Conservation (phyloP, 2,329 filamentous ascomycete species). For the Apiospora phragmitis region DNA sequence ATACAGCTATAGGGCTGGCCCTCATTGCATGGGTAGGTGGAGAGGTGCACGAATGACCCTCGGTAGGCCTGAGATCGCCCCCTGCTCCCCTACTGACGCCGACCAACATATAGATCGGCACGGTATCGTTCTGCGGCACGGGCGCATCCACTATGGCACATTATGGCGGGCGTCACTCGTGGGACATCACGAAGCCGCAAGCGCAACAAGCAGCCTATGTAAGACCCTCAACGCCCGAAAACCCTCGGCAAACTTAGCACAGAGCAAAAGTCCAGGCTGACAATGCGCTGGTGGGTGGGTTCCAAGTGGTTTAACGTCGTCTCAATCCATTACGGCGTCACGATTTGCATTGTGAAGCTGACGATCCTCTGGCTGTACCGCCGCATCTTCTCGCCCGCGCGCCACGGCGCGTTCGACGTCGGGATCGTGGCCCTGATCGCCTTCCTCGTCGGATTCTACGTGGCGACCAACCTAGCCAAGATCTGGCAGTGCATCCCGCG, state of each 20-base stretch:
- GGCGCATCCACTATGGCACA: constrained; percentile 16
- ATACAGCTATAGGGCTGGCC: background rate
- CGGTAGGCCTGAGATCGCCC: too few species aligned
- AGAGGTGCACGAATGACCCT: background rate
- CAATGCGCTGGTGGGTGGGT: background rate
- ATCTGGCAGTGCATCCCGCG: background rate
- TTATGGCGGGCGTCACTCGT: constrained; percentile 19
- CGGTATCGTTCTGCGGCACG: constrained; percentile 13
- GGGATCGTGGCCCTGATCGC: background rate
- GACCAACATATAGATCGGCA: constrained; percentile 14
- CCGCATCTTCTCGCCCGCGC: constrained; percentile 23
- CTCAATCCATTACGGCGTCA: constrained; percentile 20
- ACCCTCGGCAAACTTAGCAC: background rate
- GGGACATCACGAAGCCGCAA: constrained; percentile 19
- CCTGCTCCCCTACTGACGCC: background rate
- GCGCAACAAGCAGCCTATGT: constrained; percentile 17
- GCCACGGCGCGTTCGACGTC: constrained; percentile 14
- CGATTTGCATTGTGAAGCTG: constrained; percentile 22
- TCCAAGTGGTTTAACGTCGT: constrained; percentile 21
- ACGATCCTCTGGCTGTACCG: constrained; percentile 23
- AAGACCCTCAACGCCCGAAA: background rate
- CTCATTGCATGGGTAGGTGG: background rate
- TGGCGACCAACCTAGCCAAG: background rate
- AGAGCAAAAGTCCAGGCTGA: background rate
- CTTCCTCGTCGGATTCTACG: background rate